Evolutionary conservation across 768 basidiomycete species (phyloP), one percentile per base, ranked within the genome.

Genomic region (Pleurotus citrinopileatus): DNA sequence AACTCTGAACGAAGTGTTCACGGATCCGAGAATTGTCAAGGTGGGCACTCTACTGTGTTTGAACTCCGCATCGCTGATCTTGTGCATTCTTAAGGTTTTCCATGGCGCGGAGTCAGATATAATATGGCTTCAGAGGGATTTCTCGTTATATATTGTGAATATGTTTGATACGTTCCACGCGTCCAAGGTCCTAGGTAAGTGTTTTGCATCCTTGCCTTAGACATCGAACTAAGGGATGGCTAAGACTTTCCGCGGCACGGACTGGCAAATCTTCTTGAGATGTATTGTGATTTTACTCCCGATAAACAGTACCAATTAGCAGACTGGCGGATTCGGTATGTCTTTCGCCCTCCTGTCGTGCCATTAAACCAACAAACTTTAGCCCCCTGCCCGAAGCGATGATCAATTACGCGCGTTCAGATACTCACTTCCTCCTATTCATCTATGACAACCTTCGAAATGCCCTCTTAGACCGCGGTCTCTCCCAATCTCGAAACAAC

Each of bases 131-230:
- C 96, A 99, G 66, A 91, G 94, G 68, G 89, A 98, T 65, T 95
- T 98, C 65, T 91, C 91, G 55, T 64, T 98, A 6, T 98, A 93
- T 68, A 76, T 98, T 50, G 94, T 99, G 57, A 91, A 93, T 54
- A 70, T 98, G n/a, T 98, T 99, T 65, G 96, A 99, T 65, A 98
- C 97, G 0, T 98, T 84, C 67, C 94, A 98, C 60, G 96, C 95
- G 1, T 94, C 95, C 0, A 91, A 89, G 63, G 72, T 90, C 1
- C 74, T 98, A 46, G 86, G 90, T 90, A 63, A 23, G n/a, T n/a
- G n/a, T n/a, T n/a, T n/a, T 48, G 57, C 38, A 60, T 19, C 34
- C 50, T 4, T 47, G 25, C 38, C 32, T 47, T 45, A 7, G 26
- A 4, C n/a, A 19, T 15, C 20, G 25, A 9, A 13, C 17, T 26